Percentiles rank a stretch among this genome's conserved stretches.
Conservation (phyloP, 305 asterid species). For the Rubia balearica region DNA sequence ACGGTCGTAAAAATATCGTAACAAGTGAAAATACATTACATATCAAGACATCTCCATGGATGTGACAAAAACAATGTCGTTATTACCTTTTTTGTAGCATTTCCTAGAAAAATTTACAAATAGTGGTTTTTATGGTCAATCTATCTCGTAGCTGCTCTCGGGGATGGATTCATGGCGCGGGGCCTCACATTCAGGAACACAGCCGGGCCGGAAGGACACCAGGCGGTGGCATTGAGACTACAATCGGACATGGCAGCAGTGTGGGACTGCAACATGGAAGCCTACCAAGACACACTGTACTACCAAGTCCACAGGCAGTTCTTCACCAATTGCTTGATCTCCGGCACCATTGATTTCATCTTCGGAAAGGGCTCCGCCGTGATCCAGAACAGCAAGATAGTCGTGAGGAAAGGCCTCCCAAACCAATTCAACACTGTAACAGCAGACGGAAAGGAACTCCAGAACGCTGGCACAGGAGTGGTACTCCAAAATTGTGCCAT, state of each 20-base stretch:
- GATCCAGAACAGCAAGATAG: slow-evolving; percentile 54
- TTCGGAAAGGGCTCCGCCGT: slow-evolving; percentile 58
- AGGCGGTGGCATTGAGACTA: slow-evolving; percentile 63
- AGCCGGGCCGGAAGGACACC: slow-evolving; percentile 59
- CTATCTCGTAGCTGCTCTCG: slow-evolving; percentile 26
- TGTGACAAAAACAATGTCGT: too few species aligned
- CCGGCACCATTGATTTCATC: slow-evolving; percentile 72
- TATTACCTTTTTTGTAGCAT: too few species aligned
- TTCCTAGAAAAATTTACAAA: too few species aligned
- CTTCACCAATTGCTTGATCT: slow-evolving; percentile 58
- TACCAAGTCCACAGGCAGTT: slow-evolving; percentile 49
- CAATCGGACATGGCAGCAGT: slow-evolving; percentile 38
- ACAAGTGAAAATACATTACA: too few species aligned
- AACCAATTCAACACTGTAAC: slow-evolving; percentile 47
- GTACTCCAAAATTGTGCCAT: slow-evolving; percentile 66
- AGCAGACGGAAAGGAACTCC: slow-evolving; percentile 50
- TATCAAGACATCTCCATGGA: too few species aligned
- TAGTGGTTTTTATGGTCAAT: neutral
- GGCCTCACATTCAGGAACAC: slow-evolving; percentile 56
- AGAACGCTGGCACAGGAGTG: slow-evolving; percentile 34
- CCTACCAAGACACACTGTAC: slow-evolving; percentile 57
- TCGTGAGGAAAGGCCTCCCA: slow-evolving; percentile 36
- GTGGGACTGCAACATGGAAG: slow-evolving; percentile 76
- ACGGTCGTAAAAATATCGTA: too few species aligned
- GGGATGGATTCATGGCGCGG: slow-evolving; percentile 47